Base-by-base conservation (phyloP, 2,329 filamentous ascomycete species). In the Lojkania enalia region DNA sequence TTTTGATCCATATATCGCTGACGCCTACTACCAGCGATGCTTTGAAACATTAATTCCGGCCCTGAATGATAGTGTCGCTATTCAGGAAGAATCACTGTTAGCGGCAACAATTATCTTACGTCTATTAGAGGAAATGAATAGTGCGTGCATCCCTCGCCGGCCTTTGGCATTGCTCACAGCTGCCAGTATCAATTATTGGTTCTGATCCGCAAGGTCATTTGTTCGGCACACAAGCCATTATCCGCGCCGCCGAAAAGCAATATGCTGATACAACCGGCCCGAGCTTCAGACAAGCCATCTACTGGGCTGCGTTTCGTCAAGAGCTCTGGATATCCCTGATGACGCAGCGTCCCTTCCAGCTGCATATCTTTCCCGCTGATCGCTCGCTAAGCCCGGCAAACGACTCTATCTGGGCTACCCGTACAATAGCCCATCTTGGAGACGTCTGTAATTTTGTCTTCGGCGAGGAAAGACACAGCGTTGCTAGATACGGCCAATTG, bases 61-160 rank as follows among this genome's bases (percentile, higher is more conserved):
- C 1, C 48, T 74, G 2, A 66, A 71, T 44, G 61, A 74, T 19
- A 65, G 64, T 18, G 55, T 65, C n/a, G 62, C 70, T 13, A 68
- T 68, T 16, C 65, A 65, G 39, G 71, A 73, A 35, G 70, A 73
- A 42, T 64, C 69, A 20, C 56, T 74, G 1, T 55, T 73, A 16
- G 68, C 71, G 29, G 71, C 71, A 2, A 72, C 71, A 1, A 67
- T 73, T 11, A 69, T 74, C 16, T 44, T 74, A 9, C 61, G 71
- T 9, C 53, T 72, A 7, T 53, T 72, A 16, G 71, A 74, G 48
- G 71, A 74, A 42, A 72, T 71, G 57, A 71, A 72, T 38, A 71
- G 63, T 65, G 46, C 25, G 41, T 33, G 23, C 19, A 3, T 16
- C 12, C 19, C 23, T 20, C 29, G 13, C 39, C 31, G 18, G 20